These are phyloP conservation scores for Moringa oleifera DNA, from an alignment of 345 rosid genomes.

Conservation along the genomic window DNA sequence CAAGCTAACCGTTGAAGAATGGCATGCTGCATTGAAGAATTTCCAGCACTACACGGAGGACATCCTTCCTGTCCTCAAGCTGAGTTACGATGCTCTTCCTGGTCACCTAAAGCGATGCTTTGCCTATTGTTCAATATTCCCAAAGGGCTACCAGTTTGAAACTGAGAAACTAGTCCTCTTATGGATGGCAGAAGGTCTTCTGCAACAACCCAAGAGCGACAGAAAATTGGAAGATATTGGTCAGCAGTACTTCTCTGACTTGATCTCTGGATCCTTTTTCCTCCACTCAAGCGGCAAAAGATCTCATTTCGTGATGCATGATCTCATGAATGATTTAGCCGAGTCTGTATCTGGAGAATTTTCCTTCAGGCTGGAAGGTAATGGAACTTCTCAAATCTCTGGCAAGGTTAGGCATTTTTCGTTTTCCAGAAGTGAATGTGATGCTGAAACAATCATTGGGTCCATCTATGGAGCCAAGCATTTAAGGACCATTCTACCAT, in stretches of 20 bases:
- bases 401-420: slow-evolving; percentile 28
- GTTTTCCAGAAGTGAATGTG: slow-evolving; percentile 31
- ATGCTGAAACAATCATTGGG: slow-evolving; percentile 19
- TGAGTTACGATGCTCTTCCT: slow-evolving; percentile 28
- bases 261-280: slow-evolving; percentile 21
- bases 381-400: slow-evolving; percentile 14
- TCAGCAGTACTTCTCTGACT: slow-evolving; percentile 15
- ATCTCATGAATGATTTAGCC: slow-evolving; percentile 39
- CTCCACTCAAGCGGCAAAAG: slow-evolving; percentile 16
- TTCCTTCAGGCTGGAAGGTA: slow-evolving; percentile 29
- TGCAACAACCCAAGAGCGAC: slow-evolving; percentile 25
- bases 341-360: slow-evolving; percentile 30
- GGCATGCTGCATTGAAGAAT: slow-evolving; percentile 25
- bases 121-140: slow-evolving; percentile 29
- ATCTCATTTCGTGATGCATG: slow-evolving; percentile 32
- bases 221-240: slow-evolving; percentile 26
- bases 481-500: slow-evolving; percentile 27
- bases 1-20: slow-evolving; percentile 11
- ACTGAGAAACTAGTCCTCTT: slow-evolving; percentile 23
- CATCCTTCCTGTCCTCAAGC: slow-evolving; percentile 23
- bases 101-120: slow-evolving; percentile 32
- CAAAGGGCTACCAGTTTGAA: slow-evolving; percentile 27
- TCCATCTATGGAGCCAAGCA: slow-evolving; percentile 22
- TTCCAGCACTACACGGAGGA: slow-evolving; percentile 12
- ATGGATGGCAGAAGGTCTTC: slow-evolving; percentile 38